phyloP scores from a whole-genome alignment of 345 rosid species.

The Reutealis trisperma region DNA sequence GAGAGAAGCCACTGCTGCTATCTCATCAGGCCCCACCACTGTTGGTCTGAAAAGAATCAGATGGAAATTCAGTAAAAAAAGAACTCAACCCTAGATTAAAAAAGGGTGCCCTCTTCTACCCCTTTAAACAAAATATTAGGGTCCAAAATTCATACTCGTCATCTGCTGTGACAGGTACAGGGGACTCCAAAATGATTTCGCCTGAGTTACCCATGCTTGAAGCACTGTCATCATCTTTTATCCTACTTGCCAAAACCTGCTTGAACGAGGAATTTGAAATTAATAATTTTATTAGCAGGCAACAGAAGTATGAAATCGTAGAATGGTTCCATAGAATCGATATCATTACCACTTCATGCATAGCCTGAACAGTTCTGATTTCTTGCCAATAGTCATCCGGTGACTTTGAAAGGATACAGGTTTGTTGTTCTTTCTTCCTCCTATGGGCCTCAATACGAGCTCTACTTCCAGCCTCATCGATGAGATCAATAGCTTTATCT shows the following conservation, averaged over 20 bases:
- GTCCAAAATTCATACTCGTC: slow-evolving; percentile 58
- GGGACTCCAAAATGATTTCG: slow-evolving; percentile 51
- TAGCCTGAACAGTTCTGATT: slow-evolving; percentile 90
- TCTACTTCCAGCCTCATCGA: slow-evolving; percentile 98
- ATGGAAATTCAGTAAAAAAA: slow-evolving; percentile 10
- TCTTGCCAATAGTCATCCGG: slow-evolving; percentile 99
- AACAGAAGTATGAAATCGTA: neutral
- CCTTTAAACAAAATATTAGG: slow-evolving; percentile 14
- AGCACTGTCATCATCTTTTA: slow-evolving; percentile 45
- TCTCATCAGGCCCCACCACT: slow-evolving; percentile 85
- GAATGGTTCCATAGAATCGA: slow-evolving; percentile 9
- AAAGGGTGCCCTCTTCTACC: slow-evolving; percentile 8
- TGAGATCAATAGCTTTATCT: slow-evolving; percentile 97
- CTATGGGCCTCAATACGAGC: slow-evolving; percentile 80
- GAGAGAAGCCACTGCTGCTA: slow-evolving; percentile 86
- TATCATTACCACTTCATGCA: slow-evolving; percentile 89
- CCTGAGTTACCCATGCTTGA: slow-evolving; percentile 43
- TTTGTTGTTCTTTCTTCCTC: slow-evolving; percentile 80
- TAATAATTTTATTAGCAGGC: slow-evolving; percentile 17
- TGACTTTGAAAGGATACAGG: slow-evolving; percentile 71
- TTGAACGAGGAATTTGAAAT: slow-evolving; percentile 19
- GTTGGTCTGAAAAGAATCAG: slow-evolving; percentile 56
- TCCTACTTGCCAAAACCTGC: slow-evolving; percentile 67
- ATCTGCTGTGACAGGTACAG: slow-evolving; percentile 49
- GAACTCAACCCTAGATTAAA: slow-evolving; percentile 4